Conservation (phyloP, 1,284 basidiomycete genomes). For the Irpex rosettiformis region DNA sequence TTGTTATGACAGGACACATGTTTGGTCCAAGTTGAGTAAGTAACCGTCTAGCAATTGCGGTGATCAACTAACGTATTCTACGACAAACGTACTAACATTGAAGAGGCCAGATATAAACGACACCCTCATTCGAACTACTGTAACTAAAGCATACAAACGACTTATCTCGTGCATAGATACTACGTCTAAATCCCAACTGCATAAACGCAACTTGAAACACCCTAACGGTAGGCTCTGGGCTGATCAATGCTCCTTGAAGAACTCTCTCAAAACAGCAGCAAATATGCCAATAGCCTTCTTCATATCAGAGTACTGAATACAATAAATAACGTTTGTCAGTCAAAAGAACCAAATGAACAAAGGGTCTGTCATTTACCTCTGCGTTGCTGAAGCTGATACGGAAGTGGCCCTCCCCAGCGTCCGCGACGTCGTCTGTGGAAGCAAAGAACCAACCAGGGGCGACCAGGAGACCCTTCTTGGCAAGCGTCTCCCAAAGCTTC, state of each 20-base stretch:
- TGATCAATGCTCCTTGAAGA: constrained; percentile 22
- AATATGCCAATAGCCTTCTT: constrained; percentile 30
- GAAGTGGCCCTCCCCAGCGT: constrained; percentile 48
- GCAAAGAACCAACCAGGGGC: constrained; percentile 60
- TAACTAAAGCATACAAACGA: not conserved
- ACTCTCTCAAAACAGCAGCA: constrained; percentile 26
- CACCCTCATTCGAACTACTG: not conserved
- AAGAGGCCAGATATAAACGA: too few species aligned
- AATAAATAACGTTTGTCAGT: not conserved
- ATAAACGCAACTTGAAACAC: not conserved
- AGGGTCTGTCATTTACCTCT: constrained; percentile 36
- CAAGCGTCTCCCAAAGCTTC: constrained; percentile 53
- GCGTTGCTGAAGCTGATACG: constrained; percentile 60
- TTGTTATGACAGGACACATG: too few species aligned
- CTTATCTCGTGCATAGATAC: not conserved
- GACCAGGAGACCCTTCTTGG: constrained; percentile 58
- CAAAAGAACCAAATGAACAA: not conserved
- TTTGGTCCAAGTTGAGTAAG: too few species aligned
- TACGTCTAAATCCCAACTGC: not conserved
- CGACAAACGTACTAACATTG: too few species aligned
- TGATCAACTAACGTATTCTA: too few species aligned
- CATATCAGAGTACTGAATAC: constrained; percentile 22
- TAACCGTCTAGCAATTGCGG: too few species aligned
- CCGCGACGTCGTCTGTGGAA: constrained; percentile 32
- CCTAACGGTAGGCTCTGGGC: not conserved